These are phyloP conservation scores for Protomyces arabidopsidicola DNA, from an alignment of 1,139 yeast genomes.

Conservation along the genomic window DNA sequence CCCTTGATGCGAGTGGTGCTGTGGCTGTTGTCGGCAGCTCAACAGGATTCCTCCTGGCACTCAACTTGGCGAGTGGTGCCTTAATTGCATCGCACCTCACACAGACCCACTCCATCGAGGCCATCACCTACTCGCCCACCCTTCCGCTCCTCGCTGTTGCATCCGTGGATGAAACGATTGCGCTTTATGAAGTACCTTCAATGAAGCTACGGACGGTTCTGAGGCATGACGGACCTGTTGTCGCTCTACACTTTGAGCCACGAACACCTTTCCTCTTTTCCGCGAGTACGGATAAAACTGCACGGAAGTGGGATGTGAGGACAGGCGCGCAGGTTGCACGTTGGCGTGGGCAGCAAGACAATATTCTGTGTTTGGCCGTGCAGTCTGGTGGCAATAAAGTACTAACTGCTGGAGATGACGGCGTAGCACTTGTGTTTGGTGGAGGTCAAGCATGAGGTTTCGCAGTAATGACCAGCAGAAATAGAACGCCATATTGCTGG, in stretches of 20 bases:
- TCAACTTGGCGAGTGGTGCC: slow-evolving; percentile 69
- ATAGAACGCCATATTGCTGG: no score
- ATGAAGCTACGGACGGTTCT: slow-evolving; percentile 80
- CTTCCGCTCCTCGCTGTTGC: slow-evolving; percentile 86
- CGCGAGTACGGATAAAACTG: slow-evolving; percentile 76
- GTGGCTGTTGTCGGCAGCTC: slow-evolving; percentile 68
- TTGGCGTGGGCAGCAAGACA: slow-evolving; percentile 91
- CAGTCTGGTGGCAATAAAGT: slow-evolving; percentile 62
- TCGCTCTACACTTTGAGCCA: slow-evolving; percentile 63
- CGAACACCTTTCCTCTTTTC: slow-evolving; percentile 60
- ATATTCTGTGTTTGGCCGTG: slow-evolving; percentile 75
- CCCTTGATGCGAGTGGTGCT: slow-evolving; percentile 35
- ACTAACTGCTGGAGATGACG: slow-evolving; percentile 97
- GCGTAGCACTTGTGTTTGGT: slow-evolving; percentile 63
- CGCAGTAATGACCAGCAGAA: no score
- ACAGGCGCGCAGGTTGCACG: slow-evolving; percentile 69
- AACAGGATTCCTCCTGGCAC: slow-evolving; percentile 74
- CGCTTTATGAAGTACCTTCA: slow-evolving; percentile 72
- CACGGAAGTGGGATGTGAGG: slow-evolving; percentile 85
- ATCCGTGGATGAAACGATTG: slow-evolving; percentile 77
- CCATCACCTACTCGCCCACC: slow-evolving; percentile 43
- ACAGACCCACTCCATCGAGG: slow-evolving; percentile 31
- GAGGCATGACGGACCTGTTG: slow-evolving; percentile 72
- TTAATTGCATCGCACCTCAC: slow-evolving; percentile 55
- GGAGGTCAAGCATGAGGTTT: background rate